Evolutionary conservation across 2,329 filamentous ascomycete species (phyloP).

Genomic region (Rugonectria rugulosa): DNA sequence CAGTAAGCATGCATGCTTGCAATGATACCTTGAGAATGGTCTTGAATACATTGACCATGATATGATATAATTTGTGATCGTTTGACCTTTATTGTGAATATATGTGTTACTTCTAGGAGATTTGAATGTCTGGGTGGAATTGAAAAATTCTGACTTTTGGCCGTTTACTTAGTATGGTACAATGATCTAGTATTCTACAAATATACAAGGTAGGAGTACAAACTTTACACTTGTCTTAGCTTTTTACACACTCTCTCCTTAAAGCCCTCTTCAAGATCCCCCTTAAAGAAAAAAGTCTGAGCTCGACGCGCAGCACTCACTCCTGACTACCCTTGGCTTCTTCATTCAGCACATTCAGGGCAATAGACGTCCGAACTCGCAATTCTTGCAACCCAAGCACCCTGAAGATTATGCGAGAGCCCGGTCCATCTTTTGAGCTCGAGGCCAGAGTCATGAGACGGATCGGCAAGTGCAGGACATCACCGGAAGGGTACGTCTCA

Average conservation of each 20-base stretch:
- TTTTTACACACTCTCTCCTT: too few relatives aligned
- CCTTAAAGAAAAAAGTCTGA: too few relatives aligned
- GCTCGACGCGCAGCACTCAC: too few relatives aligned
- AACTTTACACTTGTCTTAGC: too few relatives aligned
- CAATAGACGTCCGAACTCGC: conserved; percentile 36
- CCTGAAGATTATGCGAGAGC: conserved; percentile 41
- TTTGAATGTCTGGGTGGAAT: too few relatives aligned
- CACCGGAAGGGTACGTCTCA: conserved; percentile 19
- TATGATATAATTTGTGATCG: conserved; percentile 21
- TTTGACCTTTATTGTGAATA: background rate
- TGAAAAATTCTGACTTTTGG: too few relatives aligned
- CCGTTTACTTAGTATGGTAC: background rate
- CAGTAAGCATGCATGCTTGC: conserved; percentile 2
- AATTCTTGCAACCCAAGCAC: conserved; percentile 49
- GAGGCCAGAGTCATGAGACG: conserved; percentile 44
- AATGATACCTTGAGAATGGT: conserved; percentile 19
- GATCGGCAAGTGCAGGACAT: conserved; percentile 40
- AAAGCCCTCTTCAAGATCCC: too few relatives aligned
- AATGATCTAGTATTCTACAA: too few relatives aligned
- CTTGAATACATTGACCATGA: conserved; percentile 32
- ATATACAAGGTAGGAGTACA: too few relatives aligned
- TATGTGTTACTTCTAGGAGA: background rate
- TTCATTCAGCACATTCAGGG: conserved; percentile 33
- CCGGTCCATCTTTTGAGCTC: too few relatives aligned
- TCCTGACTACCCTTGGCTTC: conserved; percentile 25